Conservation (phyloP, 2,329 filamentous ascomycete genomes). For the Cladophialophora exuberans region DNA sequence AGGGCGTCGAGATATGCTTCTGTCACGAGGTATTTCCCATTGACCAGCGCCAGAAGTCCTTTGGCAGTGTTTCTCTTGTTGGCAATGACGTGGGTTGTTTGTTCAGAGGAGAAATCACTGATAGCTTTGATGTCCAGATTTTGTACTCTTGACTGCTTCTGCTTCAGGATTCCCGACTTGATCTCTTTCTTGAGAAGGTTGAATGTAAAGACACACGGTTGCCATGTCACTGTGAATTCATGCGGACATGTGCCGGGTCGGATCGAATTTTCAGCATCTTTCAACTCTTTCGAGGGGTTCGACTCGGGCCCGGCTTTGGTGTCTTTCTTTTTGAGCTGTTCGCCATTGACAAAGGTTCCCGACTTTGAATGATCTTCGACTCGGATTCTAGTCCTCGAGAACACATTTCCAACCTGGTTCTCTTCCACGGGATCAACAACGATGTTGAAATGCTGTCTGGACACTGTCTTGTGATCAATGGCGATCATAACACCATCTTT, state of each 20-base stretch:
- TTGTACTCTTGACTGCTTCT: conserved; percentile 70
- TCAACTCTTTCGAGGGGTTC: conserved; percentile 56
- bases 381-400: conserved; percentile 68
- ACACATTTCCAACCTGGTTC: conserved; percentile 67
- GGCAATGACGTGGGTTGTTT: conserved; percentile 85
- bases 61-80: conserved; percentile 89
- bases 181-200: conserved; percentile 73
- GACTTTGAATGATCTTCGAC: conserved; percentile 86
- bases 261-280: conserved; percentile 64
- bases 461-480: conserved; percentile 81
- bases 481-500: conserved; percentile 67
- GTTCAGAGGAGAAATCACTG: conserved; percentile 67
- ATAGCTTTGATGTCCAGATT: conserved; percentile 87
- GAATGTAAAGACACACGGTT: conserved; percentile 78
- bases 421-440: conserved; percentile 67
- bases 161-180: conserved; percentile 65
- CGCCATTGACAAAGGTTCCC: conserved; percentile 77
- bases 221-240: conserved; percentile 70
- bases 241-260: conserved; percentile 72
- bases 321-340: conserved; percentile 58
- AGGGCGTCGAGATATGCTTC: conserved; percentile 74
- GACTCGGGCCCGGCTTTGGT: conserved; percentile 7
- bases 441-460: conserved; percentile 83
- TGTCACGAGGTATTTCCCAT: conserved; percentile 76
- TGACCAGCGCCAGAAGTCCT: conserved; percentile 82